Percentiles rank a stretch among this genome's conserved stretches.
Evolutionary conservation across 768 basidiomycete species (phyloP).

Genomic region (Steccherinum ochraceum): DNA sequence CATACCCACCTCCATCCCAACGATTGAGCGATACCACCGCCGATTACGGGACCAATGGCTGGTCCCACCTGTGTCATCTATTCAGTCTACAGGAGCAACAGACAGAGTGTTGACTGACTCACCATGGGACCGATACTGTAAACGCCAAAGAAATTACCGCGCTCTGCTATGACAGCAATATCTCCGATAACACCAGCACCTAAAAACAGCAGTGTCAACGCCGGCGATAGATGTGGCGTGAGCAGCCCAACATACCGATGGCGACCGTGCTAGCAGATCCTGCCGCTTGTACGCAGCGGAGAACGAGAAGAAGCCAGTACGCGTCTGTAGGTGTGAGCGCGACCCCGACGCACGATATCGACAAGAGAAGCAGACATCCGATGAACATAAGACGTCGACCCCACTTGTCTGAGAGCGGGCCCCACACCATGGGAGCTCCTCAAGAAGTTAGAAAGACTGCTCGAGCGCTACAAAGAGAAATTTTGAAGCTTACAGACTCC

Average conservation of each 20-base stretch:
- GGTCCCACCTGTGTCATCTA: slow-evolving; percentile 29
- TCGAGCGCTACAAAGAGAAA: no score
- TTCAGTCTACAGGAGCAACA: no score
- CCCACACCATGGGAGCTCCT: slow-evolving; percentile 50
- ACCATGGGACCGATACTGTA: slow-evolving; percentile 64
- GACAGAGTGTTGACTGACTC: slow-evolving; percentile 11
- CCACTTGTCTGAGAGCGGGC: slow-evolving; percentile 57
- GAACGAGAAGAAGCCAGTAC: slow-evolving; percentile 74
- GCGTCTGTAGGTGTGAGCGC: slow-evolving; percentile 48
- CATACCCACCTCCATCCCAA: slow-evolving; percentile 26
- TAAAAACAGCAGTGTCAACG: slow-evolving; percentile 13
- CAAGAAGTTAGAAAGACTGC: no score
- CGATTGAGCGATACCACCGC: slow-evolving; percentile 31
- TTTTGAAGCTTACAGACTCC: slow-evolving; percentile 41
- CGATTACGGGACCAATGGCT: slow-evolving; percentile 39
- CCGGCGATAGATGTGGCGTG: neutral
- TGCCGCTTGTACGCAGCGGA: slow-evolving; percentile 75
- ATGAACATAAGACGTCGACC: slow-evolving; percentile 63
- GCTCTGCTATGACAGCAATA: slow-evolving; percentile 64
- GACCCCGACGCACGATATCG: slow-evolving; percentile 58
- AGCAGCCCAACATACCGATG: slow-evolving; percentile 37
- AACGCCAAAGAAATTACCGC: slow-evolving; percentile 69
- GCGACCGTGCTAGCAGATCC: slow-evolving; percentile 79
- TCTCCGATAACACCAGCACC: slow-evolving; percentile 78
- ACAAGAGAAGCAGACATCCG: slow-evolving; percentile 55